Evolutionary conservation across 495 filamentous ascomycete species (phyloP), one percentile per base, ranked within the genome.

Genomic region (Aspergillus indologenus): DNA sequence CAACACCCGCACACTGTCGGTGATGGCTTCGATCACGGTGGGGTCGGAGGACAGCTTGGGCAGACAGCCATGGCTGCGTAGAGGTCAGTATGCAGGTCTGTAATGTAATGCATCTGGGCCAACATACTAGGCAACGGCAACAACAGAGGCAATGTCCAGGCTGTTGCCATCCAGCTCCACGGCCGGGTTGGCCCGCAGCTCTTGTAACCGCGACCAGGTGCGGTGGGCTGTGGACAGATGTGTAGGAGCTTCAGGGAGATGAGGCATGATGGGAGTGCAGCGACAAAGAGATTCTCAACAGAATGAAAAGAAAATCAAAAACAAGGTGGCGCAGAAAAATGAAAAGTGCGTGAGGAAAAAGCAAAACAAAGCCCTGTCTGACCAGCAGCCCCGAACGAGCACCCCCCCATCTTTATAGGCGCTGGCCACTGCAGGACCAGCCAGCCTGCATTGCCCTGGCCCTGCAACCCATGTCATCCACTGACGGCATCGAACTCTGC

Each of bases 81-180:
- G 15, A 18, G 2, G 56, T 65, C 5, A 65, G 57, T 19, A 26
- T 12, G 1, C 24, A 18, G 49, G 44, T 2, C 5, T 17, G 6
- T 17, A 44, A 40, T 42, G 34, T 15, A 11, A 17, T 18, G 6
- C 52, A 40, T 18, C 9, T 18, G 26, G 3, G 15, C 23, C 11
- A 5, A 52, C 59, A 43, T 45, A 65, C 63, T 49, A 54, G 26
- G 63, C 63, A 12, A 65, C 57, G 2, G 63, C 63, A 21, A 62
- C 60, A 31, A 65, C 63, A 1, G 53, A 43, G 24, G 63, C 57
- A 47, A 65, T 62, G 34, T 65, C 63, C 20, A 65, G 54, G 21
- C 49, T 60, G 5, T 56, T 58, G 21, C 63, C 63, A 51, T 65
- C 60, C 45, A 65, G 17, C 45, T 62, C 52, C 12, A 65, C 47